Base-by-base conservation (phyloP, 2,329 filamentous ascomycete genomes). In the Esteya vermicola region DNA sequence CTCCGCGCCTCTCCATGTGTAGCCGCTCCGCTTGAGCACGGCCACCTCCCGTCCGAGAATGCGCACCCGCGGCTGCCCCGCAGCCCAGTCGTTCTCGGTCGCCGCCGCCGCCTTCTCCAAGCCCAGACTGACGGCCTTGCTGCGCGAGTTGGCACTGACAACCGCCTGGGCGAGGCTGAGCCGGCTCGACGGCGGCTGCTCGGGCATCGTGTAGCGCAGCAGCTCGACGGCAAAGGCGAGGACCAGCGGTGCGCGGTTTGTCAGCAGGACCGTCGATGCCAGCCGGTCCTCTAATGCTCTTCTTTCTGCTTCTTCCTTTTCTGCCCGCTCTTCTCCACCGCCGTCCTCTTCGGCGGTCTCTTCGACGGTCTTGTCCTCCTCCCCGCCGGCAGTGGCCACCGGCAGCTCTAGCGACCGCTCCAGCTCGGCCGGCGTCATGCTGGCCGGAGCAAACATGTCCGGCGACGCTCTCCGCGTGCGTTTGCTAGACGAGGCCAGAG, bases 91-190 rank as follows among this genome's bases (percentile, higher is more conserved):
- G 51, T 82, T 74, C 30, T 83, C 74, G 32, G 83, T 74, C 34
- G 83, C 80, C 0, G 76, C 79, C 28, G 68, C 69, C 45, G 84
- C 76, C 19, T 93, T 63, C 45, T 82, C 75, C 18, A 93, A 63
- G 0, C 85, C 85, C 23, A 93, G 60, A 46, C 72, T 81, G 22
- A 78, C 68, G 9, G 85, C 85, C 58, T 88, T 88, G 27, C 73
- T 75, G 47, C 78, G 72, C 44, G 81, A 85, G 53, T 89, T 91
- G 22, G 77, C 76, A 53, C 83, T 88, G 14, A 93, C 82, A 1
- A 91, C 78, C 1, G 83, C 85, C 57, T 93, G 85, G 0, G 79
- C 83, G 18, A 94, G 63, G 53, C 85, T 93, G 18, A 93, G 62
- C 35, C 84, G 69, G 54, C 84, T 89, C n/a, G 83, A 91, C 4